Percentiles rank a stretch among this genome's conserved stretches.
These are phyloP conservation scores for Quercus phellos DNA, from an alignment of 331 rosid species.

Conservation along the genomic window DNA sequence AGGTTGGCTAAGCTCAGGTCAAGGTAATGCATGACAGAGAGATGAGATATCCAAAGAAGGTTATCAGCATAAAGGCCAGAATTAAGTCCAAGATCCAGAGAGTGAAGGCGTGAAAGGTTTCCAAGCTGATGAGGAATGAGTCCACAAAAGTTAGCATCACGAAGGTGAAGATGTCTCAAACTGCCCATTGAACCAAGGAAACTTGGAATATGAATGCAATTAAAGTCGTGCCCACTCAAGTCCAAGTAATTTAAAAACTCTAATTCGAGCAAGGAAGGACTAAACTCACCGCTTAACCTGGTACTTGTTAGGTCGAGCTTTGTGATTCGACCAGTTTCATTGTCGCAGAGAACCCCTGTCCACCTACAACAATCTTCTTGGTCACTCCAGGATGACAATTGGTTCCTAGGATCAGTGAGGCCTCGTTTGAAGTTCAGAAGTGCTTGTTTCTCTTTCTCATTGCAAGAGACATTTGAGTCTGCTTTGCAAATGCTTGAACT, in stretches of 20 bases:
- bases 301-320: constrained; percentile 6
- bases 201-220: constrained; percentile 16
- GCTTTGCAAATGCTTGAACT: neutral
- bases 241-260: constrained; percentile 18
- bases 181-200: constrained; percentile 24
- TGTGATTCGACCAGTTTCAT: constrained; percentile 12
- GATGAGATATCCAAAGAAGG: constrained; percentile 5
- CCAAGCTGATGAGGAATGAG: too few relatives aligned
- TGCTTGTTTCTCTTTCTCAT: constrained; percentile 25
- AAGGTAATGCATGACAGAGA: constrained; percentile 21
- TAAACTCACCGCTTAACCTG: constrained; percentile 21
- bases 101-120: too few relatives aligned
- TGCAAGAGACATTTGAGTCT: constrained; percentile 14
- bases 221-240: constrained; percentile 20
- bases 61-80: constrained; percentile 7
- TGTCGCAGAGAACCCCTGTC: constrained; percentile 26
- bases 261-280: constrained; percentile 26
- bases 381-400: constrained; percentile 31
- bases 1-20: neutral
- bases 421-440: constrained; percentile 35
- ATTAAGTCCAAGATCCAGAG: too few relatives aligned
- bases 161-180: constrained; percentile 26
- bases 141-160: constrained; percentile 4
- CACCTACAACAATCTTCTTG: constrained; percentile 32
- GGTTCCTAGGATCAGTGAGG: constrained; percentile 12